Evolutionary conservation across 495 filamentous ascomycete species (phyloP), one percentile per base, ranked within the genome.

Genomic region (Thermothielavioides terrestris): DNA sequence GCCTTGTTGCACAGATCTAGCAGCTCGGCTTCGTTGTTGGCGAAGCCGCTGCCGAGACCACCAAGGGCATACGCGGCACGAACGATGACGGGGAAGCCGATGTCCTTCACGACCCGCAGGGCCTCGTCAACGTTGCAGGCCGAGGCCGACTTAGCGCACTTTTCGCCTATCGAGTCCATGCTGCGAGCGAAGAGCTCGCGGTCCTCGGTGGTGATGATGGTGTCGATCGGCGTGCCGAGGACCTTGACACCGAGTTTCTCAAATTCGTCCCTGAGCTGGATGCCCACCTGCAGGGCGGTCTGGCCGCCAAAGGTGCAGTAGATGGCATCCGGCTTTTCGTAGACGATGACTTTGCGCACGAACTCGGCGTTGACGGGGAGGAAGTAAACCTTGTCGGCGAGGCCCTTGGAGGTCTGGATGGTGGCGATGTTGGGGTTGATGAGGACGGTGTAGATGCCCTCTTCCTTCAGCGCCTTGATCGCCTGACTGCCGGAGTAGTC

Each of bases 341-440:
- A 78, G 61, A 90, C 74, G 56, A 98, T 96, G 47, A 98, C 92
- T 69, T 96, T 91, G 55, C 88, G 89, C 39, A 98, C 91, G 58
- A 96, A 98, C 66, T 96, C 90, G 34, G 90, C 87, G 22, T 89
- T 98, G 40, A 98, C 92, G 9, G 91, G 91, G 2, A 96, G 81
- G 75, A 96, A 98, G 72, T 96, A 98, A 49, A 98, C 88, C 68
- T 96, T 92, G 59, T 98, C 91, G 9, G 91, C 91, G 42, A 98
- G 78, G 55, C 94, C 94, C 73, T 95, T 94, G 21, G 94, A 91
- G 30, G 91, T 98, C 68, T 98, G 91, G 60, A 98, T 98, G 23
- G 91, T 98, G 31, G 91, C 91, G 58, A 98, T 98, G 67, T 98
- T 98, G 39, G 91, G 92, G 69, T 98, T 98, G 73, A 98, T 90